A percentile compares a stretch with the other conserved stretches of the same genome.
phyloP scores from a whole-genome alignment of 768 basidiomycete genomes.

The Mycena venus region DNA sequence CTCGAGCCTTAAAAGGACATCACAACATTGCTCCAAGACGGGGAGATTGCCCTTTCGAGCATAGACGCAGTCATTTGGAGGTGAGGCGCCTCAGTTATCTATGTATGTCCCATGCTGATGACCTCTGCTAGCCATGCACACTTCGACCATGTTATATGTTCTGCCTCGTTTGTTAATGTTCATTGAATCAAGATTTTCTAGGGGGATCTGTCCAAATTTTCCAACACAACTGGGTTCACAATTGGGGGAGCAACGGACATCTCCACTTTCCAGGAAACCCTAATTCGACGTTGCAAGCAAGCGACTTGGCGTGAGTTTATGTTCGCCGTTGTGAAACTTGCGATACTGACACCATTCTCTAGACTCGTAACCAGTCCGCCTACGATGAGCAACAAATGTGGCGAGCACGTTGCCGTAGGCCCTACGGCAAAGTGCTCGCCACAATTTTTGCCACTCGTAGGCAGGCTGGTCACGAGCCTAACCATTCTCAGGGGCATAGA shows the following conservation, averaged over 20 bases:
- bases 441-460: no score
- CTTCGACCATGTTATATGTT: constrained; percentile 17
- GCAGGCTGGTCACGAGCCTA: no score
- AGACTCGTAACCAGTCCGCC: constrained; percentile 16
- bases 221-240: constrained; percentile 19
- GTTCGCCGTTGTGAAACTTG: not conserved
- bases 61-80: constrained; percentile 26
- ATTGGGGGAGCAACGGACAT: constrained; percentile 19
- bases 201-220: constrained; percentile 33
- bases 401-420: no score
- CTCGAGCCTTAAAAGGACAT: constrained; percentile 15
- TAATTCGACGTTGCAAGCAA: constrained; percentile 2
- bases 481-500: no score
- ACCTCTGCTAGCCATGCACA: not conserved
- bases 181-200: not conserved
- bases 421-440: no score
- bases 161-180: not conserved
- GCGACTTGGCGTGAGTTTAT: constrained; percentile 21
- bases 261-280: constrained; percentile 11
- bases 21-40: constrained; percentile 8
- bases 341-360: not conserved
- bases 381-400: no score
- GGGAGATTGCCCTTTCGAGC: constrained; percentile 15
- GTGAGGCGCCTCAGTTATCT: not conserved
- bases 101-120: not conserved